These are phyloP conservation scores for Panaeolus cyanescens DNA, from an alignment of 768 basidiomycete genomes.

Conservation along the genomic window DNA sequence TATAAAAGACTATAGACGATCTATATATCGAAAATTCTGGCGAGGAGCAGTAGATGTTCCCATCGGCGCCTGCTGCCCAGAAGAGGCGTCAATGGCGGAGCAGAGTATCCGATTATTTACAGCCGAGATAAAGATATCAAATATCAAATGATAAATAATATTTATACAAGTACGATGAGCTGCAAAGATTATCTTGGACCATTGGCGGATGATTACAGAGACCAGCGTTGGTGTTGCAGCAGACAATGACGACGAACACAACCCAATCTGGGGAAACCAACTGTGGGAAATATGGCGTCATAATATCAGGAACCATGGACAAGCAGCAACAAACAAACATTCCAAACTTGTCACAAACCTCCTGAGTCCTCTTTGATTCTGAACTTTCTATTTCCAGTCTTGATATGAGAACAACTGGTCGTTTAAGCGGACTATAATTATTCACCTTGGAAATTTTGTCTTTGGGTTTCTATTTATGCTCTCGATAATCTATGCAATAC, in stretches of 20 bases:
- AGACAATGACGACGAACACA: neutral
- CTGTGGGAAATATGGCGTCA: neutral
- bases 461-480: neutral
- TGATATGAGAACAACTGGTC: neutral
- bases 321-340: neutral
- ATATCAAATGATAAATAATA: too few relatives aligned
- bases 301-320: neutral
- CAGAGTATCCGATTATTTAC: neutral
- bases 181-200: too few relatives aligned
- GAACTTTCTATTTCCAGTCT: neutral
- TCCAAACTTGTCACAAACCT: neutral
- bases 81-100: neutral
- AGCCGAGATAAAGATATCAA: too few relatives aligned
- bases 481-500: neutral
- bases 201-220: neutral
- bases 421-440: neutral
- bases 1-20: neutral
- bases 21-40: neutral
- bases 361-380: too few relatives aligned
- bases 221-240: neutral
- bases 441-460: neutral
- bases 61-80: neutral
- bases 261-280: neutral
- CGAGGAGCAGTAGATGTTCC: neutral
- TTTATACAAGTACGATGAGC: too few relatives aligned